phyloP scores from a whole-genome alignment of 768 basidiomycete species.

The Cubamyces sp. region DNA sequence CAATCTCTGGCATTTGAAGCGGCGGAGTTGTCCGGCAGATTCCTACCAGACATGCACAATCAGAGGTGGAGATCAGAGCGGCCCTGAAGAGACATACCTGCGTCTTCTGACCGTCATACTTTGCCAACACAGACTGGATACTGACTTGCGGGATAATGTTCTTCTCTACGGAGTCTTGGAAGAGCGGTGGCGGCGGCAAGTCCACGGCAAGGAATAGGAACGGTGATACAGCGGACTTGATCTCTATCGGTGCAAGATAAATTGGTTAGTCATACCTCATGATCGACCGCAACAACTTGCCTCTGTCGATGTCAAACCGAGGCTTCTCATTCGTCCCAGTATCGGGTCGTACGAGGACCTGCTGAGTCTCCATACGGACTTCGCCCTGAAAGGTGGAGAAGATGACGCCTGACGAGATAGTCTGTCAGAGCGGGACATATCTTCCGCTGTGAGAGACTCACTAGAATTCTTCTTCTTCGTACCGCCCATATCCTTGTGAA shows the following conservation, averaged over 20 bases:
- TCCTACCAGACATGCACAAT: constrained; percentile 54
- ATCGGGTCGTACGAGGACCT: constrained; percentile 84
- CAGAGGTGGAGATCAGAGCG: constrained; percentile 18
- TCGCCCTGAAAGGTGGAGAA: constrained; percentile 95
- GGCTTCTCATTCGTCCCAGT: constrained; percentile 79
- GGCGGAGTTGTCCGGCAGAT: constrained; percentile 78
- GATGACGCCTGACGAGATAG: constrained; percentile 67
- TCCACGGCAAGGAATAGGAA: constrained; percentile 97
- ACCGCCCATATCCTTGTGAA: constrained; percentile 95
- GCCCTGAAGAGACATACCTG: constrained; percentile 55
- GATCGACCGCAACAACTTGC: constrained; percentile 47
- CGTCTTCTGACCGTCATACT: constrained; percentile 91
- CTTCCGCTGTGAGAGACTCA: constrained; percentile 43
- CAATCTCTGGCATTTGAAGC: constrained; percentile 88
- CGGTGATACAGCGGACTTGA: constrained; percentile 82
- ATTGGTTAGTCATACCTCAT: constrained; percentile 4
- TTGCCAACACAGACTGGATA: constrained; percentile 85
- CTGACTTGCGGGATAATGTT: constrained; percentile 99
- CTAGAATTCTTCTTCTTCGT: constrained; percentile 91
- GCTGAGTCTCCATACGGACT: constrained; percentile 89
- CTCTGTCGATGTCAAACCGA: constrained; percentile 92
- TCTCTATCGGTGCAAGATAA: constrained; percentile 56
- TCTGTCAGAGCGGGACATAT: constrained; percentile 26
- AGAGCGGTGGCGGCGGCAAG: constrained; percentile 95
- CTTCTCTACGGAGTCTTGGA: constrained; percentile 95